Base-by-base conservation (phyloP, 192 early-diverging fungal species). In the Coemansia sp. region DNA sequence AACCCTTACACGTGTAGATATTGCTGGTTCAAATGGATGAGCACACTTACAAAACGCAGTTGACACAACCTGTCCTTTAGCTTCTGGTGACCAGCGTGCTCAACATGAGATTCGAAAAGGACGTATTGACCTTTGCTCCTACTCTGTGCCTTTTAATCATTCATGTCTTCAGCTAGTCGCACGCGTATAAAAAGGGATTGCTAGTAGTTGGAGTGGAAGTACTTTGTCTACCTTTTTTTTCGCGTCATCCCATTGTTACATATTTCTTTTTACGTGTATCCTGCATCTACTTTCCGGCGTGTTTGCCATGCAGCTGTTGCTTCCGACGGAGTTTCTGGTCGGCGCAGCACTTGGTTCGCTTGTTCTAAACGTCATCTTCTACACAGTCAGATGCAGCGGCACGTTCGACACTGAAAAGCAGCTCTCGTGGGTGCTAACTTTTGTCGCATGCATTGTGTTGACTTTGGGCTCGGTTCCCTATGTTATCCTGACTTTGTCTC, bases 391-490 rank as follows among this genome's bases (percentile, higher is more conserved):
- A 27, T 40, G 22, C 11, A 60, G 49, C 1, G 49, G 52, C 13
- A 33, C 29, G 13, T 12, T 74, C 2, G 16, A 18, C 7, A 87
- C 87, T 2, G 74, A 74, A 44, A 86, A 82, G 71, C 74, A 87
- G 60, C 71, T 74, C 9, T 73, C 81, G 3, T 89, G 85, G 83
- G 57, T 89, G 41, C 78, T 87, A 12, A 89, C 88, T 33, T 33
- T 77, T 24, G 36, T 70, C 24, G 68, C 64, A 10, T 80, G 82
- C 63, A 24, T 85, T 20, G 55, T 82, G 2, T 65, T 74, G 24
- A 76, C 77, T 1, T 5, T 63, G 2, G 77, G 76, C 20, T 86
- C 85, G 16, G 44, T 77, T 20, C 47, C 63, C 33, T 83, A 86
- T 36, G 47, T 75, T n/a, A 1, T 76, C 1, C 22, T 63, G 12